Conservation (phyloP, 2,329 filamentous ascomycete species). For the Colletotrichum lini region DNA sequence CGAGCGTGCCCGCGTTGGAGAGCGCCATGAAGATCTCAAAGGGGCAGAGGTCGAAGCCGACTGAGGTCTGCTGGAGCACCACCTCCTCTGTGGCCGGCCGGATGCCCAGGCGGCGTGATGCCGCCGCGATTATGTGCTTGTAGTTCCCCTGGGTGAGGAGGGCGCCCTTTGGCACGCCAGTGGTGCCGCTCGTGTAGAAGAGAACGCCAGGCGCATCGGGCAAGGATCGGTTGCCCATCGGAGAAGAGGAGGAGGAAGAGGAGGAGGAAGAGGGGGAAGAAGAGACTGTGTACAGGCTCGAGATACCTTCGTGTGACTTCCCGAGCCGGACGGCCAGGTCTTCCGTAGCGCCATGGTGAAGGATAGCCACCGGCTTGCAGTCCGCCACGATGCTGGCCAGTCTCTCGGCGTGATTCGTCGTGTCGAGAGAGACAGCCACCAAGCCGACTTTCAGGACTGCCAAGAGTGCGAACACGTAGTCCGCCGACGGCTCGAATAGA, state of each 20-base stretch:
- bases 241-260: too few relatives aligned
- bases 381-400: neutral
- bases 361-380: slow-evolving; percentile 4
- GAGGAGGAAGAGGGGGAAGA: too few relatives aligned
- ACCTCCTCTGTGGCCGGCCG: slow-evolving; percentile 43
- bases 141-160: slow-evolving; percentile 50
- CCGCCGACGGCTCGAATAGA: slow-evolving; percentile 37
- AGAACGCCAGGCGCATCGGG: slow-evolving; percentile 46
- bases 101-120: slow-evolving; percentile 35
- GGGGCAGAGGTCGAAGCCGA: slow-evolving; percentile 58
- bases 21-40: slow-evolving; percentile 55
- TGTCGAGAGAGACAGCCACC: slow-evolving; percentile 55
- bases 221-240: neutral
- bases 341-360: neutral
- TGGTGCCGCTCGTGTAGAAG: slow-evolving; percentile 53
- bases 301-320: fast-evolving
- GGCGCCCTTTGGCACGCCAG: slow-evolving; percentile 59
- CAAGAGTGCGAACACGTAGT: slow-evolving; percentile 56
- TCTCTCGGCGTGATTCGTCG: slow-evolving; percentile 14
- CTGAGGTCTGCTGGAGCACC: slow-evolving; percentile 56
- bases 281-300: neutral
- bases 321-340: neutral
- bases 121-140: slow-evolving; percentile 45
- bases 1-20: slow-evolving; percentile 53
- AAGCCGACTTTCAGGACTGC: slow-evolving; percentile 58